These are phyloP conservation scores for Verticillium dahliae DNA, from an alignment of 2,329 filamentous ascomycete genomes.

Conservation along the genomic window DNA sequence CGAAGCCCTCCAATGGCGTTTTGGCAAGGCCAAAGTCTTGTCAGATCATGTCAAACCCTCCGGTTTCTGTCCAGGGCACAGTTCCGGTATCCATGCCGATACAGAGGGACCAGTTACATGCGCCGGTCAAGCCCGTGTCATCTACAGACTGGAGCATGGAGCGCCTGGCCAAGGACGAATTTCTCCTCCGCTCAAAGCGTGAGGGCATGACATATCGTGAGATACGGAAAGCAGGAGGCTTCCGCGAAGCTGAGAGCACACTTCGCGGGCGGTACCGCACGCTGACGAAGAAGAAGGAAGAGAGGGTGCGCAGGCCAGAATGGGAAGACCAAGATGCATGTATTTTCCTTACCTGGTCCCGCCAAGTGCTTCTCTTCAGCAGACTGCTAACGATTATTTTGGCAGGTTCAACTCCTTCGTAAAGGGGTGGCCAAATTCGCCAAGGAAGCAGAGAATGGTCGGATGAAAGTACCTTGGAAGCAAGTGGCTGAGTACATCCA, in stretches of 20 bases:
- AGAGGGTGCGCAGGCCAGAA: conserved; percentile 57
- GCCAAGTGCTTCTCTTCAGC: background rate
- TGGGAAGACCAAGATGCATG: conserved; percentile 62
- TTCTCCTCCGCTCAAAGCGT: conserved; percentile 46
- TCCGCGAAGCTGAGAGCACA: conserved; percentile 63
- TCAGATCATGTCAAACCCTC: background rate
- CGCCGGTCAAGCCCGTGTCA: conserved; percentile 2
- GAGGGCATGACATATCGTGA: conserved; percentile 58
- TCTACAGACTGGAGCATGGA: background rate
- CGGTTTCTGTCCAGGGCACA: background rate
- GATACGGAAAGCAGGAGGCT: conserved; percentile 49
- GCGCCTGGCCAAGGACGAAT: conserved; percentile 30
- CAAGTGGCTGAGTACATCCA: conserved; percentile 47
- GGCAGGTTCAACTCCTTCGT: conserved; percentile 36
- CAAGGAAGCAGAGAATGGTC: conserved; percentile 19
- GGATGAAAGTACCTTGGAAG: conserved; percentile 48
- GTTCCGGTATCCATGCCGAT: background rate
- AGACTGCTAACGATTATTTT: background rate
- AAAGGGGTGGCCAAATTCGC: conserved; percentile 32
- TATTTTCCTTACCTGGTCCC: conserved; percentile 8
- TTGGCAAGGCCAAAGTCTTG: background rate
- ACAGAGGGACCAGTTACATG: background rate
- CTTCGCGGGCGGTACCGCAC: conserved; percentile 61
- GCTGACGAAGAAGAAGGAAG: conserved; percentile 55
- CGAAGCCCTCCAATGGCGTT: background rate